Evolutionary conservation across 2,329 filamentous ascomycete genomes (phyloP), one percentile per base, ranked within the genome.

Genomic region (Xylariales sp.): DNA sequence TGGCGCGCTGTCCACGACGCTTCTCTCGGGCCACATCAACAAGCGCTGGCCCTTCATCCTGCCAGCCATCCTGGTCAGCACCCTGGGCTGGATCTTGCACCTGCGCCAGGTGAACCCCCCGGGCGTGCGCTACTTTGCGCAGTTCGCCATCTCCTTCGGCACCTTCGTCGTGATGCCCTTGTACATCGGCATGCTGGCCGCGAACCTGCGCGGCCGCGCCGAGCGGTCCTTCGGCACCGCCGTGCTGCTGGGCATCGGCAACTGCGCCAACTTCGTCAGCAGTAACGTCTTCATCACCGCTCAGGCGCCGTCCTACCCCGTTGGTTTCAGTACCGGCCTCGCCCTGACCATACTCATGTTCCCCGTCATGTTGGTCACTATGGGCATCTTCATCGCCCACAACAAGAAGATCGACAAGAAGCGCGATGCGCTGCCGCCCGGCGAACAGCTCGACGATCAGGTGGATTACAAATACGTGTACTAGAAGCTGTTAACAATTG

Each of bases 201-300:
- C 35, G 19, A 38, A 30, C 19, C 28, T 38, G n/a, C 35, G 35
- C 14, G 35, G 35, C 6, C 28, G 35, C 6, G 28, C 35, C 19
- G n/a, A 15, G 8, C 35, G 31, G 35, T 38, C 35, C 8, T 38
- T 31, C 17, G n/a, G n/a, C 12, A 37, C 34, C 15, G 34, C 34
- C 14, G 17, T 37, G 14, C 16, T 37, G 15, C 17, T 37, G 14
- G 34, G 34, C 15, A 37, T 37, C 15, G 34, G 34, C 16, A 37
- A 37, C 34, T 37, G 34, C 16, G 34, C 34, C 16, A 37, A 37
- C 24, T 37, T 37, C 19, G 25, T 37, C 15, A 37, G 34, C 34
- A 37, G 34, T 18, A 37, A 37, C 17, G 34, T 37, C 34, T 37
- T 37, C 16, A 37, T 37, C 34, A 37, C 34, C 8, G 17, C 34